Base-by-base conservation (phyloP, 2,329 filamentous ascomycete genomes). In the Exophiala mesophila region DNA sequence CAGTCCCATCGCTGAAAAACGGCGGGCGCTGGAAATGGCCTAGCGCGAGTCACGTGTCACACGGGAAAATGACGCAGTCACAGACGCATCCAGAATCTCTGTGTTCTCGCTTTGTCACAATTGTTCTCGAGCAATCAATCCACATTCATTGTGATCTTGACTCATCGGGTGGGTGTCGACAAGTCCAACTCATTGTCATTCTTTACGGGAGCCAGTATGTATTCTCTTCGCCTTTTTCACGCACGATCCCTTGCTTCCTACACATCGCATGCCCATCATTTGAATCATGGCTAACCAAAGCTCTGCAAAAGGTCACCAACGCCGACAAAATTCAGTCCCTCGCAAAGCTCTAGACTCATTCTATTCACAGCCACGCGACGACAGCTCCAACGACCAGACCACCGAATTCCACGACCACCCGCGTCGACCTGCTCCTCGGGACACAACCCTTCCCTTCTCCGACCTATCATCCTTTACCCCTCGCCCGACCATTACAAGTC, bases 31-130 rank as follows among this genome's bases (percentile, higher is more conserved):
- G 12, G 7, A 26, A 30, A 30, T 33, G 21, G 3, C 5, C 35
- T 44, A 44, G 21, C n/a, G 34, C 28, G 5, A 28, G 20, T 38
- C 9, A 19, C 18, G 41, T 29, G 5, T 5, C 17, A 15, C 16
- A 34, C 18, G 19, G 26, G 34, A 41, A 44, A 45, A 49, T 49
- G 47, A 49, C 40, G 41, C 44, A 47, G 41, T 16, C 34, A 33
- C 20, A 42, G 23, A 28, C 17, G 26, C 36, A 21, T 29, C 33
- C 32, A 37, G 16, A 43, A 5, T 18, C 32, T 35, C 31, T 37
- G 31, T 37, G n/a, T n/a, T 26, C 12, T 26, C 7, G 23, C 45
- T 49, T 49, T 49, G 46, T 49, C 41, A 49, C 18, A 26, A 26
- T 26, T 6, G 23, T 36, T 28, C 7, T 17, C 18, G 17, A 13